phyloP scores from a whole-genome alignment of 169 alveolate species.

The Plasmodium falciparum region DNA sequence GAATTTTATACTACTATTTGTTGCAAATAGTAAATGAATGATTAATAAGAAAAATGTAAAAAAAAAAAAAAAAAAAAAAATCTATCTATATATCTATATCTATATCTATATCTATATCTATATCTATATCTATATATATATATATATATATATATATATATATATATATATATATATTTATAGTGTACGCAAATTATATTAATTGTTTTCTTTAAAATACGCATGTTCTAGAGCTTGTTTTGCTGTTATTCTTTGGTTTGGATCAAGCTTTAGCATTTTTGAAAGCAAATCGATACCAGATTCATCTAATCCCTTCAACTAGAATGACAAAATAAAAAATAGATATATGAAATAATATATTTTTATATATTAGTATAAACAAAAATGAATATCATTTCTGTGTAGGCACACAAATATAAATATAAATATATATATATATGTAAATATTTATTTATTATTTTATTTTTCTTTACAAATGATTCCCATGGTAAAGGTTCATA shows the following conservation, averaged over 20 bases:
- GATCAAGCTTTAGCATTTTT: conserved; percentile 94
- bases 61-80: no score
- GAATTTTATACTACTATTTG: no score
- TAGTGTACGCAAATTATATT: background rate
- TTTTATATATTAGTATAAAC: background rate
- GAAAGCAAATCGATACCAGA: conserved; percentile 93
- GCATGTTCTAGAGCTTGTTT: conserved; percentile 96
- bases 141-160: no score
- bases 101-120: no score
- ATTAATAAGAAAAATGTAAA: no score
- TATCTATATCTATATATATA: no score
- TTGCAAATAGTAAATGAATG: no score
- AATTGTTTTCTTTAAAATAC: conserved; percentile 90
- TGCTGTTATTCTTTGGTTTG: conserved; percentile 96
- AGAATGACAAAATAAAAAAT: conserved; percentile 78
- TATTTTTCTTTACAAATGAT: conserved; percentile 73
- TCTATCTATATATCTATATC: no score
- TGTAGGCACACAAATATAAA: background rate
- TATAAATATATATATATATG: background rate
- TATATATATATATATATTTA: no score
- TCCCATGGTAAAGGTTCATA: conserved; percentile 85
- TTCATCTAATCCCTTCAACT: conserved; percentile 84
- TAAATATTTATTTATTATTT: background rate
- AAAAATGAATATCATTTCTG: background rate
- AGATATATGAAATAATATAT: background rate